These are phyloP conservation scores for Ustilago lituana DNA, from an alignment of 1,284 basidiomycete genomes.

Conservation along the genomic window DNA sequence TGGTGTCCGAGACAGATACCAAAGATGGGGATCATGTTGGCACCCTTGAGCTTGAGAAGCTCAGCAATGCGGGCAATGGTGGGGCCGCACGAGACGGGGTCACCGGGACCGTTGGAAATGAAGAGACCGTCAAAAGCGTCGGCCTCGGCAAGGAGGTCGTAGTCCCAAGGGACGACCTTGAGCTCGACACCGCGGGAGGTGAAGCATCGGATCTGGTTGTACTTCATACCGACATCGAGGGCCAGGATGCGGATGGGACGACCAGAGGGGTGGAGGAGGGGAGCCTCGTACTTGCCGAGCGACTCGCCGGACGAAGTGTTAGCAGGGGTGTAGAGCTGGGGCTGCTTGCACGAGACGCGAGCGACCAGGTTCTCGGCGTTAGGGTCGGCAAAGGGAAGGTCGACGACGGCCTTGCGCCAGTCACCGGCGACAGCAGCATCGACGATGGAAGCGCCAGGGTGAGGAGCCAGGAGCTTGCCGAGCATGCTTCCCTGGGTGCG, in stretches of 20 bases:
- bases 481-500: constrained; percentile 93
- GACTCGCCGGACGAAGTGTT: constrained; percentile 67
- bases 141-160: constrained; percentile 79
- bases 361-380: constrained; percentile 92
- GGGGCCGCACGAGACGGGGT: constrained; percentile 78
- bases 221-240: constrained; percentile 98
- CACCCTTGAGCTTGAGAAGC: constrained; percentile 73
- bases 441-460: constrained; percentile 51
- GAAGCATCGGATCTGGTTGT: constrained; percentile 98
- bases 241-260: constrained; percentile 86
- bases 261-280: constrained; percentile 78
- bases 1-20: constrained; percentile 99
- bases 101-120: constrained; percentile 97
- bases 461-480: constrained; percentile 67
- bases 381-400: constrained; percentile 86
- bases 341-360: constrained; percentile 78
- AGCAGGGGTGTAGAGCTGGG: constrained; percentile 74
- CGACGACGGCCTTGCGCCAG: constrained; percentile 85
- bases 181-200: constrained; percentile 90
- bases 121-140: constrained; percentile 94
- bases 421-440: constrained; percentile 58
- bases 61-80: constrained; percentile 80
- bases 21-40: constrained; percentile 85
- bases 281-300: constrained; percentile 67
- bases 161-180: constrained; percentile 97